Base-by-base conservation (phyloP, 2,329 filamentous ascomycete species). In the Fusarium irregulare region DNA sequence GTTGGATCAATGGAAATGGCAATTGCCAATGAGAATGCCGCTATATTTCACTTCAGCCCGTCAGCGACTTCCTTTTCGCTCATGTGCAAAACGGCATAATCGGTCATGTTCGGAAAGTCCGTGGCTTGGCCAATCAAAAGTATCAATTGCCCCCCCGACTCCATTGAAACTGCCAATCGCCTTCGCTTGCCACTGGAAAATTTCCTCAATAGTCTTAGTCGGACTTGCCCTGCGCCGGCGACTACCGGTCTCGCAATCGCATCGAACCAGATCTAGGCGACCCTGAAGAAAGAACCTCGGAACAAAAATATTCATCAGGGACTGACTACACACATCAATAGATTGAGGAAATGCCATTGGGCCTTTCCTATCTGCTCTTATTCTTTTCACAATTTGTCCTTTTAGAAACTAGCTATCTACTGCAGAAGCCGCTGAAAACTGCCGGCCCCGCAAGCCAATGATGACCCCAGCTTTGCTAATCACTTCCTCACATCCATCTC, bases 401-500 rank as follows among this genome's bases (percentile, higher is more conserved):
- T 7, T 20, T 10, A 30, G 14, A 41, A 28, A 20, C 16, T 7
- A 25, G 37, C 13, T 23, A 6, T 37, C 5, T 12, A 37, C 18
- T 37, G 34, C 44, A 27, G 45, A 41, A 41, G 37, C 48, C 27
- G 45, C 32, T 32, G 56, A 70, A 62, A 66, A 65, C 49, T 60
- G 37, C 16, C 47, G 49, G 30, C 58, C 60, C 51, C 47, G 42
- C 62, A 46, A 46, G 37, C 76, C 75, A 78, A 78, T 77, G 66
- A 73, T 45, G 50, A 56, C 58, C n/a, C 62, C 55, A 42, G 55
- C 54, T 73, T 78, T 78, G 60, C 70, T 58, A 78, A 78, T 77
- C 47, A 47, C 47, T 56, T 28, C 45, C 56, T 47, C 56, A 41
- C 47, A 46, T 54, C 53, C 37, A 20, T 47, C 50, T 37, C 34